Evolutionary conservation across 805 yeast species (phyloP).

Genomic region (Kuraishia ogatae): DNA sequence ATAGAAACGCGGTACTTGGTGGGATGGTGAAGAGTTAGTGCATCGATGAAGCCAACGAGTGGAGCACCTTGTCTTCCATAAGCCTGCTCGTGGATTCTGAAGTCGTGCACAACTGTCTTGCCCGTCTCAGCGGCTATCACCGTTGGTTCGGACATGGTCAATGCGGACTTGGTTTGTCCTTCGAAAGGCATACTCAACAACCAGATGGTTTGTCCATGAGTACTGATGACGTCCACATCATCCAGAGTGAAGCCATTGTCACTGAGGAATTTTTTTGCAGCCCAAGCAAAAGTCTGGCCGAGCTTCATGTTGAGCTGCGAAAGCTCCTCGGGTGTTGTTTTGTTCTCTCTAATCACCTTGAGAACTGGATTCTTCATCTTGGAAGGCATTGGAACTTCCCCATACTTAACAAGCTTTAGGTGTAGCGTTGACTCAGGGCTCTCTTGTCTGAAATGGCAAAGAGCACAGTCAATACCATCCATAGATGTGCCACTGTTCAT

Average conservation of each 20-base stretch:
- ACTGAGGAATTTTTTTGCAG: constrained; percentile 3
- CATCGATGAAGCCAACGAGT: constrained; percentile 17
- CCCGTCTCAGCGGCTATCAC: constrained; percentile 10
- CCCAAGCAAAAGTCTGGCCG: constrained; percentile 9
- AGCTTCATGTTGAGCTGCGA: constrained; percentile 6
- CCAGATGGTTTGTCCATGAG: constrained; percentile 22
- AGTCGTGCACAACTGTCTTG: constrained; percentile 15
- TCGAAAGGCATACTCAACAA: constrained; percentile 8
- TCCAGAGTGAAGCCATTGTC: background rate
- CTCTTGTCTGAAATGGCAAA: constrained; percentile 9
- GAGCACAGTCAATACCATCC: constrained; percentile 11
- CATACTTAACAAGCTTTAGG: constrained; percentile 7
- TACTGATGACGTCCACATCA: constrained; percentile 14
- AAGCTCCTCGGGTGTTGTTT: constrained; percentile 9
- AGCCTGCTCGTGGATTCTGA: constrained; percentile 16
- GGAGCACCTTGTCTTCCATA: constrained; percentile 22
- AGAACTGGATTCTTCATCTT: constrained; percentile 7
- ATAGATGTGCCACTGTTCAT: constrained; percentile 7
- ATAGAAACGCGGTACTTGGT: constrained; percentile 15
- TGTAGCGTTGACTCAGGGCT: constrained; percentile 4
- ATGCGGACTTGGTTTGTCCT: constrained; percentile 11
- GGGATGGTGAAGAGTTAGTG: constrained; percentile 13
- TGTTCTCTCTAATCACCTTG: constrained; percentile 6
- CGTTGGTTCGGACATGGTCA: constrained; percentile 16
- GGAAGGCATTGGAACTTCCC: constrained; percentile 8